Evolutionary conservation across 805 yeast species (phyloP).

Genomic region (Cyberlindnera nakhonratchasimensis): DNA sequence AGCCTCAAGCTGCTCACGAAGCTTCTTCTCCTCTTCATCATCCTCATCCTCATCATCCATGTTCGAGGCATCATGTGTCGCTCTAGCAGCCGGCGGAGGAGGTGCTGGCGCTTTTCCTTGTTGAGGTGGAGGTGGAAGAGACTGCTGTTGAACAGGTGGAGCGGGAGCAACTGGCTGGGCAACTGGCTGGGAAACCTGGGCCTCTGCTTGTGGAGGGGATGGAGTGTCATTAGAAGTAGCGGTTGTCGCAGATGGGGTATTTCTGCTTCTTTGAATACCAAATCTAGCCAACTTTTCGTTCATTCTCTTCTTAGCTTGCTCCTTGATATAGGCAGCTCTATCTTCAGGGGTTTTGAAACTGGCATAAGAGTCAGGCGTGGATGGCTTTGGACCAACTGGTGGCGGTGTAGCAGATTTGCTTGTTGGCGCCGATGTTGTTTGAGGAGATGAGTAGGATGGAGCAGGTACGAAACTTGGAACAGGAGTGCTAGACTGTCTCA

Average conservation of each 20-base stretch:
- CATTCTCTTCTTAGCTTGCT: slow-evolving; percentile 80
- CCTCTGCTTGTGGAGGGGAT: slow-evolving; percentile 6
- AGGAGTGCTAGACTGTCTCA: slow-evolving; percentile 35
- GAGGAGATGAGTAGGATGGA: slow-evolving; percentile 1
- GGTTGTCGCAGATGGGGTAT: no score
- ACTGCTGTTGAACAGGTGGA: background rate
- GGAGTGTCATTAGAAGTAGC: slow-evolving; percentile 21
- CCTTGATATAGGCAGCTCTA: slow-evolving; percentile 75
- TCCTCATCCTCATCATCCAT: slow-evolving; percentile 38
- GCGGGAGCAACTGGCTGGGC: slow-evolving; percentile 3
- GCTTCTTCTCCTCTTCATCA: slow-evolving; percentile 46
- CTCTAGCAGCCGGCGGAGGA: slow-evolving; percentile 8
- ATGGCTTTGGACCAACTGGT: slow-evolving; percentile 21
- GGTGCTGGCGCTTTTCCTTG: slow-evolving; percentile 6
- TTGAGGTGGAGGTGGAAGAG: slow-evolving; percentile 1
- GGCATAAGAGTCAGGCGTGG: slow-evolving; percentile 26
- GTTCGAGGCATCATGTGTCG: slow-evolving; percentile 5
- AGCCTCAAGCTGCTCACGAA: slow-evolving; percentile 38
- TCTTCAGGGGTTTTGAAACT: slow-evolving; percentile 53
- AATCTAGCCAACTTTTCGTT: slow-evolving; percentile 77
- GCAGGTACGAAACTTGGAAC: slow-evolving; percentile 1
- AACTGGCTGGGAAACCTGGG: slow-evolving; percentile 1
- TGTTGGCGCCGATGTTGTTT: slow-evolving; percentile 1
- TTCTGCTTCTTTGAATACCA: slow-evolving; percentile 46
- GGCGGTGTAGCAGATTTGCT: slow-evolving; percentile 20